Conservation (phyloP, 805 yeast species). For the Alloascoidea hylecoeti region DNA sequence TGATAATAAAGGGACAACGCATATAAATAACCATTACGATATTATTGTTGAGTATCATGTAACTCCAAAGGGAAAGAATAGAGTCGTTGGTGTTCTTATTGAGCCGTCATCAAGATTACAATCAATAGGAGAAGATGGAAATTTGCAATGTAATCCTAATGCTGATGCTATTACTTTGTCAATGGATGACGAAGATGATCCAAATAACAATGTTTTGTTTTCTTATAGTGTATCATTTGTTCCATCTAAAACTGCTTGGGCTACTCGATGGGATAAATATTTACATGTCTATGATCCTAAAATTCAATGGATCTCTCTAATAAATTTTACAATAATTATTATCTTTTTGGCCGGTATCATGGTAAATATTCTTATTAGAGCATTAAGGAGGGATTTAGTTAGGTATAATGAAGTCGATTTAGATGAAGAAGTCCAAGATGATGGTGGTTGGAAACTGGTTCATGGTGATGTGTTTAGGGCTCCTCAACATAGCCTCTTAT, state of each 20-base stretch:
- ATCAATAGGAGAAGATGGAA: conserved; percentile 18
- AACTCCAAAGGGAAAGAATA: conserved; percentile 47
- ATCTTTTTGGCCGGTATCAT: conserved; percentile 63
- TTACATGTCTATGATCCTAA: conserved; percentile 83
- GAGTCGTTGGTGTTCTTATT: conserved; percentile 87
- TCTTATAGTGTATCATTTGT: conserved; percentile 75
- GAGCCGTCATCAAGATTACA: conserved; percentile 46
- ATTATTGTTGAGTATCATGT: conserved; percentile 73
- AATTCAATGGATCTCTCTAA: conserved; percentile 90
- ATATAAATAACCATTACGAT: conserved; percentile 70
- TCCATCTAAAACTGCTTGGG: conserved; percentile 74
- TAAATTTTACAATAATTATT: conserved; percentile 77
- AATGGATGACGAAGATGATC: conserved; percentile 30
- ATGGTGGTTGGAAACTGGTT: conserved; percentile 92
- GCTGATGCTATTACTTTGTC: conserved; percentile 17
- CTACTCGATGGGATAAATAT: conserved; percentile 97
- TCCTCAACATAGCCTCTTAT: conserved; percentile 53
- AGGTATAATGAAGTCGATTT: conserved; percentile 82
- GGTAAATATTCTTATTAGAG: conserved; percentile 63
- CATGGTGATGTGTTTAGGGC: conserved; percentile 92
- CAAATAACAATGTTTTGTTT: conserved; percentile 45
- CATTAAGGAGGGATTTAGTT: conserved; percentile 73
- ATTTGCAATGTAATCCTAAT: conserved; percentile 11
- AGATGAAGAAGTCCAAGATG: conserved; percentile 80
- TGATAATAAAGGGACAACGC: conserved; percentile 40